A percentile compares a stretch with the other conserved stretches of the same genome.
Evolutionary conservation across 2,329 filamentous ascomycete species (phyloP).

Genomic region (Ceratocystis variospora): DNA sequence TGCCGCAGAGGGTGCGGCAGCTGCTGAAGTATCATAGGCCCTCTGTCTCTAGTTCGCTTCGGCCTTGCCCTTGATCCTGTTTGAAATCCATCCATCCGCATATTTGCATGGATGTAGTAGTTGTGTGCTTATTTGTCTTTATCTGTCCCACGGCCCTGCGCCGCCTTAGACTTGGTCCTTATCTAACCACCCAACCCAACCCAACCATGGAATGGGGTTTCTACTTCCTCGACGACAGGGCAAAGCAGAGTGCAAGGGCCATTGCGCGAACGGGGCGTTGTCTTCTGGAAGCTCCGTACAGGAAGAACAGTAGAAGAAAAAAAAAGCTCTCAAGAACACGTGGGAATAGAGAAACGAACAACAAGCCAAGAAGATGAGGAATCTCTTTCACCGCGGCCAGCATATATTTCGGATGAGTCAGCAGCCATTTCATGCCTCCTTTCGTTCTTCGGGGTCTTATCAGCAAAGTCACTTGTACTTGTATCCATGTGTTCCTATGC

Average conservation of each 20-base stretch:
- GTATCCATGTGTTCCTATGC: neutral
- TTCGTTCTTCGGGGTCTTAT: neutral
- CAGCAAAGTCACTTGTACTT: neutral
- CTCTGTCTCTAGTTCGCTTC: neutral
- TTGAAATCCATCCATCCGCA: neutral
- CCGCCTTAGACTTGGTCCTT: neutral
- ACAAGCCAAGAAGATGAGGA: neutral
- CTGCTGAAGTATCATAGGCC: neutral
- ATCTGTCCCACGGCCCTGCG: neutral
- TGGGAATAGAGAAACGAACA: neutral
- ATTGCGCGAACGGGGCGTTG: neutral
- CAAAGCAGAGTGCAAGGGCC: neutral
- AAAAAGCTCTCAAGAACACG: neutral
- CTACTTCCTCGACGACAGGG: neutral
- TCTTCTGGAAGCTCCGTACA: constrained; percentile 2
- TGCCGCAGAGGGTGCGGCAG: neutral
- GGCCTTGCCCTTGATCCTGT: neutral
- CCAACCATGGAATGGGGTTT: neutral
- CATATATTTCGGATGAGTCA: neutral
- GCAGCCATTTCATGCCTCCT: neutral
- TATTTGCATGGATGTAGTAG: too few species aligned
- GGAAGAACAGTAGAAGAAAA: neutral
- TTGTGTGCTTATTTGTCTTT: neutral
- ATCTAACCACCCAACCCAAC: neutral
- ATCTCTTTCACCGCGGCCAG: neutral